These are phyloP conservation scores for Mucor plumbeus DNA, from an alignment of 371 early-diverging fungal species.

Conservation along the genomic window DNA sequence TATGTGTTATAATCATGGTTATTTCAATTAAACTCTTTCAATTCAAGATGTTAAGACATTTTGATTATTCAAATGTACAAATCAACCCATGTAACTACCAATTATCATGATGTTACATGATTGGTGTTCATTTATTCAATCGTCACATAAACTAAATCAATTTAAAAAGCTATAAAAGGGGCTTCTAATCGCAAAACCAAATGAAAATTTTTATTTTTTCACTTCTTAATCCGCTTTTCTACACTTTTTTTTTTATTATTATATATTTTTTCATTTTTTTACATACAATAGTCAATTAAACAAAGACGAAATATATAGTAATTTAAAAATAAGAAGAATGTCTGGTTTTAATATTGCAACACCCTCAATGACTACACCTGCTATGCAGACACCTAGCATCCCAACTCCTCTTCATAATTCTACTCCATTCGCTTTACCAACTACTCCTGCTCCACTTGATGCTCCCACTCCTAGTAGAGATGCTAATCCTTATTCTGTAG, in stretches of 20 bases:
- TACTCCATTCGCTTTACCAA: slow-evolving; percentile 51
- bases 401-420: slow-evolving; percentile 48
- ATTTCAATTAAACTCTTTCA: background rate
- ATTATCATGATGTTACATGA: background rate
- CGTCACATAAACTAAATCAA: background rate
- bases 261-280: background rate
- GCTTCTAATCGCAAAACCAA: slow-evolving; percentile 18
- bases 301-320: background rate
- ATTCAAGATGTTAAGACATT: too few relatives aligned
- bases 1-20: background rate
- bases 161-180: slow-evolving; percentile 24
- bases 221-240: slow-evolving; percentile 23
- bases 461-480: slow-evolving; percentile 57
- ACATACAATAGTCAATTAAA: background rate
- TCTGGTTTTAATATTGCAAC: slow-evolving; percentile 59
- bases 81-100: background rate
- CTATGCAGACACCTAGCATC: slow-evolving; percentile 56
- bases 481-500: slow-evolving; percentile 59
- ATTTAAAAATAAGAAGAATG: slow-evolving; percentile 26
- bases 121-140: slow-evolving; percentile 6
- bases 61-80: too few relatives aligned
- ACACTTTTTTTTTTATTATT: slow-evolving; percentile 24
- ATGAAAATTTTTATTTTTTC: slow-evolving; percentile 17
- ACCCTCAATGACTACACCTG: slow-evolving; percentile 50
- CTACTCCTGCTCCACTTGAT: slow-evolving; percentile 55